Evolutionary conservation across 805 yeast species (phyloP).

Genomic region (Ogataea methanolica): DNA sequence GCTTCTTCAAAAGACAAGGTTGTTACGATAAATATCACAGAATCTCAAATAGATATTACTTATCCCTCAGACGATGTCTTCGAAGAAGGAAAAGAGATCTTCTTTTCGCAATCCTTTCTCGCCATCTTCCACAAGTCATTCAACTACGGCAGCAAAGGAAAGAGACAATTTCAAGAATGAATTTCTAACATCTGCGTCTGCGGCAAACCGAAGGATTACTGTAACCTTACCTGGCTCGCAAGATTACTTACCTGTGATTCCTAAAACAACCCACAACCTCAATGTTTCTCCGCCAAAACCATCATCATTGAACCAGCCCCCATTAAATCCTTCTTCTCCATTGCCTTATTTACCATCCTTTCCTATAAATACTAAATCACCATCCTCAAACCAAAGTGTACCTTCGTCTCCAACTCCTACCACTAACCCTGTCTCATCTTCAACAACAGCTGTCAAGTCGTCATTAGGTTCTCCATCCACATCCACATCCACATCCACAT

Average conservation of each 20-base stretch:
- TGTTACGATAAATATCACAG: no score
- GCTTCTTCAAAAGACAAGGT: no score
- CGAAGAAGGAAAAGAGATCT: constrained; percentile 7
- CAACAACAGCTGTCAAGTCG: background rate
- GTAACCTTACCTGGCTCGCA: constrained; percentile 3
- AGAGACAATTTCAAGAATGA: background rate
- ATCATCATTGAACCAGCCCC: background rate
- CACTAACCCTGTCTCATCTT: background rate
- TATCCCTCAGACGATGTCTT: background rate
- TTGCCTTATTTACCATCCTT: no score
- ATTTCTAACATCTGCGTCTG: background rate
- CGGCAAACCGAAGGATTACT: constrained; percentile 1
- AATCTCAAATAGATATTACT: background rate
- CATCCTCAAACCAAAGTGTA: background rate
- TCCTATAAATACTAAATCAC: background rate
- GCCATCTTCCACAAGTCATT: background rate
- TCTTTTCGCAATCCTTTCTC: constrained; percentile 1
- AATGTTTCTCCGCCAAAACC: background rate
- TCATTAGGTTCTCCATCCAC: background rate
- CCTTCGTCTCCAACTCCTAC: background rate
- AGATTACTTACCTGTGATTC: background rate
- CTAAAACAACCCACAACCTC: background rate
- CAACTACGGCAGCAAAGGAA: background rate
- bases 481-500: background rate
- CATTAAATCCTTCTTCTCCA: no score